phyloP scores from a whole-genome alignment of 306 rosid species.

The Malus orientalis region DNA sequence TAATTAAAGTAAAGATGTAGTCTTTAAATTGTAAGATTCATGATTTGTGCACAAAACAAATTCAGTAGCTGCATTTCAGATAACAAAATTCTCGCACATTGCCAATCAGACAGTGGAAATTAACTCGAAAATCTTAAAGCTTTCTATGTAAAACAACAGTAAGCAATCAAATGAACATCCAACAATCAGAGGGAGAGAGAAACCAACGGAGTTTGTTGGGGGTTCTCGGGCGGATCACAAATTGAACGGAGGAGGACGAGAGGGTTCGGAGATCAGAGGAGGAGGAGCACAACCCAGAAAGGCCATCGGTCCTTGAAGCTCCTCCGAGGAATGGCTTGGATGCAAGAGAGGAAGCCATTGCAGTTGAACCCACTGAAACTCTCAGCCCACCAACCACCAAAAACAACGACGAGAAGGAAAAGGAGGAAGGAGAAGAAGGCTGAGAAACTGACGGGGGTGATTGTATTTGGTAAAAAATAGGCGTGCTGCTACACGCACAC shows the following conservation, averaged over 20 bases:
- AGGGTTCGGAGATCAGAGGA: conserved; percentile 39
- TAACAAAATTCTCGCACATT: not conserved
- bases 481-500: not conserved
- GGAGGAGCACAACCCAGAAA: conserved; percentile 38
- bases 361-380: too few species aligned
- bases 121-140: not conserved
- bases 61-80: not conserved
- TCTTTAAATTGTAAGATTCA: not conserved
- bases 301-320: conserved; percentile 30
- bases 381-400: not conserved
- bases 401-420: not conserved
- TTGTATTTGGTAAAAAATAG: not conserved
- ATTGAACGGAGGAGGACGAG: conserved; percentile 41
- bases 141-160: not conserved
- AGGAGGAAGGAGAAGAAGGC: not conserved
- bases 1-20: not conserved
- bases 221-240: conserved; percentile 32
- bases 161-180: not conserved
- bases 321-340: conserved; percentile 58
- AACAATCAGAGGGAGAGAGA: conserved; percentile 4
- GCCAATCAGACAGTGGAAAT: not conserved
- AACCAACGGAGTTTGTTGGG: conserved; percentile 69
- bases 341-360: conserved; percentile 65
- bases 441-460: not conserved
- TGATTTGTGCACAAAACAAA: not conserved